Evolutionary conservation across 1,284 basidiomycete species (phyloP), one percentile per base, ranked within the genome.

Genomic region (Nidula niveotomentosa): DNA sequence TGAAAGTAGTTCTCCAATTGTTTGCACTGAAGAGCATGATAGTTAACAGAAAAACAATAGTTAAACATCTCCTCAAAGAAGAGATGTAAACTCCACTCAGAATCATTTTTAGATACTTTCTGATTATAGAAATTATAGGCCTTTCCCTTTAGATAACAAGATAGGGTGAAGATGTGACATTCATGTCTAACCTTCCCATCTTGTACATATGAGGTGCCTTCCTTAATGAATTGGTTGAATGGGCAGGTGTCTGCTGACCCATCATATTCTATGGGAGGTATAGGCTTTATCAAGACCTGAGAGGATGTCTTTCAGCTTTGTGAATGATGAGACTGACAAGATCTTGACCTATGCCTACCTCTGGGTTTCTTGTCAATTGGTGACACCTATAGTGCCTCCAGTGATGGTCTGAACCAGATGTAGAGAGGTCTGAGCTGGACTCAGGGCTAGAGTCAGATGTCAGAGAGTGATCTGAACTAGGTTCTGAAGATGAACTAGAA

Each of bases 21-120:
- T 30, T 61, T 49, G 0, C 63, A 39, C 51, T 67, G 65, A 37
- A 62, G 53, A 12, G 58, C 49, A 2, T 69, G 60, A 53, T 70
- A 78, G 41, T 76, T 64, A 0, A 69, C 52, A 0, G 74, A 75
- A 65, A 81, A 81, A 50, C 76, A 78, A 54, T 75, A 73, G 54
- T 77, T 67, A 55, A 75, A 80, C 3, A 80, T 51, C 5, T 60
- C 75, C 0, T 56, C 43, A 49, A 77, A 75, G 56, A 79, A 70
- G 6, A 58, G 18, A 6, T 60, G 33, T 8, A 70, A 30, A 1
- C 39, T 53, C 69, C 67, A 71, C 13, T 64, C 52, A n/a, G 61
- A 48, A 0, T 65, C 58, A 1, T 66, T 61, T 0, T 56, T 44
- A 0, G 71, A 58, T 0, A 77, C 74, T 17, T 70, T 62, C 2